Evolutionary conservation across 495 filamentous ascomycete genomes (phyloP), one percentile per base, ranked within the genome.

Genomic region (Cercophora sp.): DNA sequence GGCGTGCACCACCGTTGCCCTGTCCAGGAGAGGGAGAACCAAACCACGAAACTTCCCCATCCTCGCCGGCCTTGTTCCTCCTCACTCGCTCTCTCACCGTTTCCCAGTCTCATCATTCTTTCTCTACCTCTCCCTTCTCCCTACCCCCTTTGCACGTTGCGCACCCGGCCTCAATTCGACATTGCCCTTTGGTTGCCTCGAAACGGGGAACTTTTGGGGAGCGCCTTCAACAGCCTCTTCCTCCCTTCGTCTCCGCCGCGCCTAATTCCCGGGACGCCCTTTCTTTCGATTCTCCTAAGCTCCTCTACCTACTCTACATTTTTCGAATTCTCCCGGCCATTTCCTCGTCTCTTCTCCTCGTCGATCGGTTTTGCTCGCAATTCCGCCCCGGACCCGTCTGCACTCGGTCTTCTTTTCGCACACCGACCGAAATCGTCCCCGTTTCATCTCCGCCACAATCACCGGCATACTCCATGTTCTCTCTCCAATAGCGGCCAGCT

Each of bases 21-120:
- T 48, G 54, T 27, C 54, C 56, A 48, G 46, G 46, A 24, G 46
- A 18, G 46, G 32, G 51, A 35, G 40, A 26, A 23, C 41, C 52
- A 23, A 48, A 35, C 53, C 48, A 47, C 31, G 20, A 60, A 58
- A 50, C 57, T 52, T 59, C 64, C 54, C 50, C 43, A 52, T 29
- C 44, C 36, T 29, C 53, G 40, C 57, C 54, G 40, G 59, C 57
- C 59, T 50, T 51, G 56, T 55, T 37, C 54, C 53, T 41, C 52
- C 65, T 54, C 62, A 64, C 51, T 57, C 65, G 58, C 60, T 65
- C 56, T 59, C n/a, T n/a, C n/a, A n/a, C 65, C 53, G 48, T 64
- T 59, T 55, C 68, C 59, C 60, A 68, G 61, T 69, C 67, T 68
- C 67, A 68, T 72, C 69, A 65, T 66, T 67, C 60, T 60, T 62